A percentile compares a stretch with the other conserved stretches of the same genome.
These are phyloP conservation scores for Termitomyces sp. DNA, from an alignment of 768 basidiomycete genomes.

Conservation along the genomic window DNA sequence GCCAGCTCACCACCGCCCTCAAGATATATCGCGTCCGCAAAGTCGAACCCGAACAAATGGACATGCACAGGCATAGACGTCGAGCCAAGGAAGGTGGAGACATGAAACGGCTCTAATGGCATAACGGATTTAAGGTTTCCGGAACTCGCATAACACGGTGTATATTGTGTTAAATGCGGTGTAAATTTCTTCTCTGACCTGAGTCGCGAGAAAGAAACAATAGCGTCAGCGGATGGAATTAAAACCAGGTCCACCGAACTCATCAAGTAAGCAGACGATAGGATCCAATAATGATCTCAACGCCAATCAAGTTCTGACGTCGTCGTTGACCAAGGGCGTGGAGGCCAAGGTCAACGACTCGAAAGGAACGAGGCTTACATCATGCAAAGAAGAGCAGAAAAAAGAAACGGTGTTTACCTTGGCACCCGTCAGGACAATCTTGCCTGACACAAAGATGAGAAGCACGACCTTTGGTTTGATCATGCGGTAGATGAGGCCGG, in stretches of 20 bases:
- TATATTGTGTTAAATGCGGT: slow-evolving; percentile 99
- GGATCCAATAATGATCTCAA: slow-evolving; percentile 15
- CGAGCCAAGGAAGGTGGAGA: slow-evolving; percentile 10
- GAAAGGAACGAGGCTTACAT: slow-evolving; percentile 12
- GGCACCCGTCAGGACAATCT: slow-evolving; percentile 97
- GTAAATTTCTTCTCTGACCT: slow-evolving; percentile 99
- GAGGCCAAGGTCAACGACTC: slow-evolving; percentile 6
- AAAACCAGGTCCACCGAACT: slow-evolving; percentile 38
- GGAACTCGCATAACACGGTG: slow-evolving; percentile 93
- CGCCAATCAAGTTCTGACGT: slow-evolving; percentile 9
- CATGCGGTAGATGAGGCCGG: slow-evolving; percentile 99
- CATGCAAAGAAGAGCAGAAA: slow-evolving; percentile 16
- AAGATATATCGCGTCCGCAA: background rate
- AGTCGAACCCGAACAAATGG: background rate
- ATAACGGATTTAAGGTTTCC: slow-evolving; percentile 58
- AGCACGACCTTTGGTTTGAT: slow-evolving; percentile 99
- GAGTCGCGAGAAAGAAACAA: slow-evolving; percentile 25
- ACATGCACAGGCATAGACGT: slow-evolving; percentile 11
- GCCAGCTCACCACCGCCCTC: slow-evolving; percentile 3
- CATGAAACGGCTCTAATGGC: background rate
- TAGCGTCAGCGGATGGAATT: slow-evolving; percentile 44
- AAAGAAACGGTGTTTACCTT: slow-evolving; percentile 67
- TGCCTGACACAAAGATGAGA: slow-evolving; percentile 97
- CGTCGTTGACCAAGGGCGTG: background rate
- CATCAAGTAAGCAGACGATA: slow-evolving; percentile 28